Conservation (phyloP, 179 eudicot genomes). For the Spinacia oleracea region DNA sequence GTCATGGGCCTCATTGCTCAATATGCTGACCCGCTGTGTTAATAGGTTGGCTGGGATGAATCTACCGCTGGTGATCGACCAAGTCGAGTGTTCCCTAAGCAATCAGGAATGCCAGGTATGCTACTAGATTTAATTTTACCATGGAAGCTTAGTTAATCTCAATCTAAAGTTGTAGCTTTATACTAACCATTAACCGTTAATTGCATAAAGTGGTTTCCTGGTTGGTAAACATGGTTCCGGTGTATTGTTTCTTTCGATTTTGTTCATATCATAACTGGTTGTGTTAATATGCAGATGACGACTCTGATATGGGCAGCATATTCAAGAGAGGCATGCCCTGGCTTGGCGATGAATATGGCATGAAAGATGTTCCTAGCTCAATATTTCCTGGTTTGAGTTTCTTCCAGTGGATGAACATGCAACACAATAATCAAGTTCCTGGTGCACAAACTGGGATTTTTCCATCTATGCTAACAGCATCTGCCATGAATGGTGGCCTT, state of each 20-base stretch:
- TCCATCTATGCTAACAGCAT: slow-evolving; percentile 51
- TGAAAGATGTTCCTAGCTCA: slow-evolving; percentile 74
- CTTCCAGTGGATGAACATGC: slow-evolving; percentile 99
- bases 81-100: slow-evolving; percentile 82
- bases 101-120: slow-evolving; percentile 78
- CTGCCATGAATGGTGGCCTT: slow-evolving; percentile 45
- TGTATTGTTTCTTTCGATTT: background rate
- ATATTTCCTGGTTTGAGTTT: slow-evolving; percentile 91
- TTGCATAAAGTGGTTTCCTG: background rate
- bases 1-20: background rate
- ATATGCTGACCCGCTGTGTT: slow-evolving; percentile 12
- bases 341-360: slow-evolving; percentile 71
- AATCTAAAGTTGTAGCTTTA: background rate
- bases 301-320: slow-evolving; percentile 65
- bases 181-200: background rate
- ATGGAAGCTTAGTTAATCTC: background rate
- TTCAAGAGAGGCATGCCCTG: slow-evolving; percentile 87
- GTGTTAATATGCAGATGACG: slow-evolving; percentile 55
- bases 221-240: background rate
- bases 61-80: slow-evolving; percentile 98
- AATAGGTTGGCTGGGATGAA: slow-evolving; percentile 99
- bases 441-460: slow-evolving; percentile 55
- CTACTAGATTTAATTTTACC: background rate
- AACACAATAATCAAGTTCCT: slow-evolving; percentile 64
- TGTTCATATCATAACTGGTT: slow-evolving; percentile 5